These are phyloP conservation scores for Mycosphaerella arachidis DNA, from an alignment of 2,329 filamentous ascomycete species.

Conservation along the genomic window DNA sequence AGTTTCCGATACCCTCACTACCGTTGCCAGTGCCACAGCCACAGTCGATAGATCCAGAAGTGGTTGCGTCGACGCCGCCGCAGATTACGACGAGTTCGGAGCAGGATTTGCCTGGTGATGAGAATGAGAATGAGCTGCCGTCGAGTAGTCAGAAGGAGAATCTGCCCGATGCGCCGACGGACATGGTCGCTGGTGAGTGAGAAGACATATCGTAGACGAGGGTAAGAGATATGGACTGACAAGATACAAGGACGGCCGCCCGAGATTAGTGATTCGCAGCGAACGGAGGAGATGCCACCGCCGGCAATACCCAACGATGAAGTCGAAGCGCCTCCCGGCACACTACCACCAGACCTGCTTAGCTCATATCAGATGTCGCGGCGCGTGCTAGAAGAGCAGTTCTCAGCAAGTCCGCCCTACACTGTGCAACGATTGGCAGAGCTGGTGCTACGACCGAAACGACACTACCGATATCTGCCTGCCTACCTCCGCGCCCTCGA, in stretches of 20 bases:
- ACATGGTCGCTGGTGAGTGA: conserved; percentile 27
- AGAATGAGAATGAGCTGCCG: conserved; percentile 16
- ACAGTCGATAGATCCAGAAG: conserved; percentile 36
- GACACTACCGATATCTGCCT: conserved; percentile 75
- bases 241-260: background rate
- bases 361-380: conserved; percentile 44
- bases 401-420: conserved; percentile 74
- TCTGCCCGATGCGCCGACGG: conserved; percentile 39
- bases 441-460: conserved; percentile 69
- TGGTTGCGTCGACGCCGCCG: conserved; percentile 30
- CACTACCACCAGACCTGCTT: conserved; percentile 60
- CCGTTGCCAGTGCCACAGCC: conserved; percentile 46
- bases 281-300: conserved; percentile 24
- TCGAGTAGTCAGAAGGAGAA: conserved; percentile 64
- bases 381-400: conserved; percentile 46
- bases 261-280: conserved; percentile 26
- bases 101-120: conserved; percentile 21
- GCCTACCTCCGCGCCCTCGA: conserved; percentile 88
- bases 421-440: conserved; percentile 90
- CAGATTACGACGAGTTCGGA: conserved; percentile 33
- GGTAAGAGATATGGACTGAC: background rate
- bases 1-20: conserved; percentile 67
- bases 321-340: conserved; percentile 33
- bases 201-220: background rate
- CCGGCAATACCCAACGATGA: conserved; percentile 3